Evolutionary conservation across 108 stramenopile species (phyloP), one percentile per base, ranked within the genome.

Genomic region (Discostella pseudostelligera): DNA sequence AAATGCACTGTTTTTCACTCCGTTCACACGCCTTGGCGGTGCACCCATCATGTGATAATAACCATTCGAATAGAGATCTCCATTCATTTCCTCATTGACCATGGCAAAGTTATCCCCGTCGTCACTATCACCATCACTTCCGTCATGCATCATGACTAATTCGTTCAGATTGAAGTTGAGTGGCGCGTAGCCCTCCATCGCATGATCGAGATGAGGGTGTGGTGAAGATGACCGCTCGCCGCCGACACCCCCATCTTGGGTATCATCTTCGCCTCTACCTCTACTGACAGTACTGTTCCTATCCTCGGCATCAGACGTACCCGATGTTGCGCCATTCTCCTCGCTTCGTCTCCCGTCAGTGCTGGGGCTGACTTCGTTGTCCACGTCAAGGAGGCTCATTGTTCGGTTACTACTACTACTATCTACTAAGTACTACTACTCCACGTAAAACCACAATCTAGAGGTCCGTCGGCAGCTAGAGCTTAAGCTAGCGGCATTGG

Each of bases 161-260:
- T 56, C 67, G 39, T 74, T 78, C 65, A 74, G 69, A 32, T 78
- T 46, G 39, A 74, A 73, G 29, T 68, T 56, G 22, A 78, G 67
- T 20, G 77, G 77, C 11, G 77, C 73, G 58, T 78, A 78, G 16
- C 77, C 77, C 55, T 78, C 72, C 70, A 56, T 53, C 6, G 54
- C 42, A 66, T 72, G 67, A 28, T 16, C 43, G 13, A 8, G 24
- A 25, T 51, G n/a, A n/a, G n/a, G n/a, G n/a, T n/a, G n/a, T n/a
- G n/a, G n/a, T n/a, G n/a, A n/a, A n/a, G n/a, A n/a, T n/a, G n/a
- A n/a, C n/a, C n/a, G n/a, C n/a, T n/a, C n/a, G n/a, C n/a, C n/a
- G n/a, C n/a, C n/a, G n/a, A n/a, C n/a, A n/a, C n/a, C n/a, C n/a
- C n/a, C n/a, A n/a, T n/a, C n/a, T n/a, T n/a, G n/a, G n/a, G n/a